Evolutionary conservation across 2,329 filamentous ascomycete species (phyloP).

Genomic region (Venturia effusa): DNA sequence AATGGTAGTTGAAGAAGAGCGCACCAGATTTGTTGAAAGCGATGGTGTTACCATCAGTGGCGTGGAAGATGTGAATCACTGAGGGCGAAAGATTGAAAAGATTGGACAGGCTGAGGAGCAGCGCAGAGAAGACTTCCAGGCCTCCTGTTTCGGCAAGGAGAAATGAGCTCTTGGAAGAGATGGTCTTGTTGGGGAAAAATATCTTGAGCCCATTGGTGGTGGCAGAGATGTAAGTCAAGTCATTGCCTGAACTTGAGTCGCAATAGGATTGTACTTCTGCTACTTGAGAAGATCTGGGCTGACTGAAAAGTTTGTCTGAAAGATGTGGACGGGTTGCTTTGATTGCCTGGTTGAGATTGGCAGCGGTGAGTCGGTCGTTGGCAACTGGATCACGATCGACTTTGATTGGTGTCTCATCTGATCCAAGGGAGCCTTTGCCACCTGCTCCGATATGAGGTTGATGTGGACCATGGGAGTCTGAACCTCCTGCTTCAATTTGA

Average conservation of each 20-base stretch:
- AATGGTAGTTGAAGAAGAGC: slow-evolving; percentile 88
- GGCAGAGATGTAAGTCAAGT: slow-evolving; percentile 61
- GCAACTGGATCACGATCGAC: slow-evolving; percentile 11
- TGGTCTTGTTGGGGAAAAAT: slow-evolving; percentile 52
- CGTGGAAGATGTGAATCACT: slow-evolving; percentile 78
- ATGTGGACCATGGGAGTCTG: neutral
- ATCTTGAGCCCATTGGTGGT: slow-evolving; percentile 63
- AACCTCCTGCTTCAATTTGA: neutral
- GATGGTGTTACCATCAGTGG: slow-evolving; percentile 67
- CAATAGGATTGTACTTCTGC: slow-evolving; percentile 65
- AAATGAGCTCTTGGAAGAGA: slow-evolving; percentile 11
- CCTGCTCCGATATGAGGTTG: neutral
- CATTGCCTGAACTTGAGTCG: slow-evolving; percentile 62
- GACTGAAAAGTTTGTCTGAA: slow-evolving; percentile 60
- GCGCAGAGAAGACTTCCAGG: slow-evolving; percentile 57
- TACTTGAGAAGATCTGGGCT: slow-evolving; percentile 33
- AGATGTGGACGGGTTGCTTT: slow-evolving; percentile 67
- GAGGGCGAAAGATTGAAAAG: slow-evolving; percentile 62
- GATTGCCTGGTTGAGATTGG: slow-evolving; percentile 68
- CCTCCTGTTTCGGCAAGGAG: slow-evolving; percentile 41
- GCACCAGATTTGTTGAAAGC: slow-evolving; percentile 84
- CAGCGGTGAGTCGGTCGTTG: slow-evolving; percentile 24
- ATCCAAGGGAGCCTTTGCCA: neutral
- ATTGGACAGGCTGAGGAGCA: slow-evolving; percentile 58
- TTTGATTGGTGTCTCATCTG: neutral